phyloP scores from a whole-genome alignment of 2,329 filamentous ascomycete species.

The Nigrograna mackinnonii region DNA sequence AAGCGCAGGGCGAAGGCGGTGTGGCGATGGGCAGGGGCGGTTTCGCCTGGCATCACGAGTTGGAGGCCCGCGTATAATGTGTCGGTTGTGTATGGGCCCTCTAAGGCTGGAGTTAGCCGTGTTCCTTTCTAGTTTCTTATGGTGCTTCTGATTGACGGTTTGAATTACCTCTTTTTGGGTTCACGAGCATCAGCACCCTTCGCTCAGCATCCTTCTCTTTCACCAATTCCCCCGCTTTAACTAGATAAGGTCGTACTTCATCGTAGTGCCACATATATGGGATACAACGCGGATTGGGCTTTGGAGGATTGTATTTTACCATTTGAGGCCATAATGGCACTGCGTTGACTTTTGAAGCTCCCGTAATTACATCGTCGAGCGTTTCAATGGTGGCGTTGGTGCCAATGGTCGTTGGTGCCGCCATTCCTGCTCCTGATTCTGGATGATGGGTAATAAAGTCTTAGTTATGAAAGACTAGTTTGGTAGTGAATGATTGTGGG shows the following conservation, averaged over 20 bases:
- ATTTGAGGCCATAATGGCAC: conserved; percentile 54
- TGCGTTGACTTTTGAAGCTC: conserved; percentile 15
- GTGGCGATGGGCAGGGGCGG: conserved; percentile 59
- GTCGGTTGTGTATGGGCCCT: conserved; percentile 60
- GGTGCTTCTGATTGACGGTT: neutral
- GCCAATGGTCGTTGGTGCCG: too few species aligned
- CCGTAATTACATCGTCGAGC: conserved; percentile 16
- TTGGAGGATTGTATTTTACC: conserved; percentile 49
- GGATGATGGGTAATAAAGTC: too few species aligned
- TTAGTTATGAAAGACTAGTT: too few species aligned
- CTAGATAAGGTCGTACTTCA: conserved; percentile 34
- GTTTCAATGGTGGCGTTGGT: too few species aligned
- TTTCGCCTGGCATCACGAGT: conserved; percentile 60
- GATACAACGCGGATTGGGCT: conserved; percentile 47
- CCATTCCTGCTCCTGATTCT: too few species aligned
- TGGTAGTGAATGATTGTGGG: too few species aligned
- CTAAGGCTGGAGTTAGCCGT: conserved; percentile 26
- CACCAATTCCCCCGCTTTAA: conserved; percentile 38
- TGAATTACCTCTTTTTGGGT: conserved; percentile 35
- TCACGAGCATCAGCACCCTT: conserved; percentile 45
- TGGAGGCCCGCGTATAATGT: conserved; percentile 62
- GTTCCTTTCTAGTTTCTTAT: too few species aligned
- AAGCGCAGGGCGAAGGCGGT: conserved; percentile 61
- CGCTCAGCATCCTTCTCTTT: conserved; percentile 40
- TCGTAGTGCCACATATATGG: conserved; percentile 43